Evolutionary conservation across 2,329 filamentous ascomycete genomes (phyloP), one percentile per base, ranked within the genome.

Genomic region (Trichoderma guizhouense): DNA sequence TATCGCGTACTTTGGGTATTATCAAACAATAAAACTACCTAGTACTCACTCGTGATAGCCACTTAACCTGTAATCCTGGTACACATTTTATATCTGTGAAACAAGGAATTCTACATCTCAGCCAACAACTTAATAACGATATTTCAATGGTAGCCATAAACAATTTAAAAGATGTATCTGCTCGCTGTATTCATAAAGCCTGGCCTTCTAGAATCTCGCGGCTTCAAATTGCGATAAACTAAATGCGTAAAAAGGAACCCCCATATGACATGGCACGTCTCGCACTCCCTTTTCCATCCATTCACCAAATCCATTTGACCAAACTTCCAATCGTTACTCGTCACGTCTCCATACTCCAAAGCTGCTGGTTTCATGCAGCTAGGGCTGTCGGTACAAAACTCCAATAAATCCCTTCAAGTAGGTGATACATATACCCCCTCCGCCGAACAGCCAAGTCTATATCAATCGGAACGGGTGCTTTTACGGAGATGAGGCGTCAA

Each of bases 271-370:
- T 36, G 69, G 34, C 69, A 66, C 62, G 58, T 24, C 53, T 43
- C 69, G 34, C 51, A 47, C 51, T 47, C 32, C 51, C 69, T 66
- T 71, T 43, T 36, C 60, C 68, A 62, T 64, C 60, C 68, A 39
- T 71, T 64, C 68, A 66, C 69, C 53, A 66, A 34, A 61, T 57
- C 67, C 67, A 53, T 62, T 53, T 71, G 51, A 60, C 61, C 69
- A 24, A 66, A 60, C 69, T 65, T 71, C 53, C 71, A 55, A 43
- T 72, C 60, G 64, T 72, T 62, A 51, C 71, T 72, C 71, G 58
- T 72, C 71, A 65, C 30, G 51, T 39, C 64, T 60, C 60, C 60
- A 65, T 72, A 69, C 57, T 69, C 65, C 65, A 58, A 69, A 34
- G 67, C 53, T 47, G 58, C 53, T 36, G 30, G 32, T 60, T n/a